Base-by-base conservation (phyloP, 345 rosid species). In the Arabis alpina region DNA sequence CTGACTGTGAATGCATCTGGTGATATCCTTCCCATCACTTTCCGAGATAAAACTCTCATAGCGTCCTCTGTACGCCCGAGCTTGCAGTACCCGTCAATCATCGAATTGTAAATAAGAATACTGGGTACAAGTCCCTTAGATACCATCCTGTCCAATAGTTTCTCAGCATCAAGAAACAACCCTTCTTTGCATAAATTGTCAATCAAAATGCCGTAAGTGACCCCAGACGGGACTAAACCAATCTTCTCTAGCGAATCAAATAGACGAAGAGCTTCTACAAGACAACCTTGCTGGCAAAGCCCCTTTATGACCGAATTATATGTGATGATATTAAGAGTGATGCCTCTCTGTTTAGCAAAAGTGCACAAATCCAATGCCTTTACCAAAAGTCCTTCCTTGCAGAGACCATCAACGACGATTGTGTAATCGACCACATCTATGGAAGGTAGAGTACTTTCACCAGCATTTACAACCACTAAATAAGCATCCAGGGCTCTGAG, bases 201-300 rank as follows among this genome's bases (percentile, higher is more conserved):
- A 74, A 93, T 85, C 70, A 93, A 73, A 25, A 77, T 85, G 14
- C 83, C 79, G 39, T 85, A 89, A 32, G 91, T 89, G 65, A 87
- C 78, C 24, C 56, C 77, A 24, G 96, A 89, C 10, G 97, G 90
- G 72, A 61, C 69, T 79, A 85, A 70, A 56, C 80, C 76, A 23
- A 82, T 79, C 37, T 75, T 85, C 70, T 89, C 96, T 45, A 93
- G 76, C 3, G 93, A 87, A 79, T 91, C 91, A 81, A 85, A 93
- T 43, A 93, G 77, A 57, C 91, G 88, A 61, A 89, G 86, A 74
- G 98, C 98, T 82, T 91, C 97, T 72, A 83, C 61, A 70, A 91
- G 83, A 76, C 91, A 90, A 64, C 94, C 94, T 68, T 89, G 90
- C 66, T 30, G 74, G 77, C 96, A 93, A 78, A 91, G 80, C 57